Evolutionary conservation across 2,329 filamentous ascomycete species (phyloP).

Genomic region (Cladosporium sp.): DNA sequence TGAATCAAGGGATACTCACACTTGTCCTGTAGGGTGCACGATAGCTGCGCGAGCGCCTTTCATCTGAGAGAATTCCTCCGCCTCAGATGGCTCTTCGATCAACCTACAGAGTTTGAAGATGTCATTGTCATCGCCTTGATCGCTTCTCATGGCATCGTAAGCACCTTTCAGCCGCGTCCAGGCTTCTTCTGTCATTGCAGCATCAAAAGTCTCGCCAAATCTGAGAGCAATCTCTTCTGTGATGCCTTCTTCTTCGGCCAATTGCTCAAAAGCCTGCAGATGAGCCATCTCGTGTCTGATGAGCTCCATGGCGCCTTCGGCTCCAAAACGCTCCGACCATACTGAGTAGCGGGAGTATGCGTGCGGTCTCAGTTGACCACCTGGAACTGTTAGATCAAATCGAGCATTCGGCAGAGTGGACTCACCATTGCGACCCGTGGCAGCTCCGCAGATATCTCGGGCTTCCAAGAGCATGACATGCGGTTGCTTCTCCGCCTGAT

Average conservation of each 20-base stretch:
- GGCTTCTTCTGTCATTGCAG: conserved; percentile 36
- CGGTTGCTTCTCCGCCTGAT: neutral
- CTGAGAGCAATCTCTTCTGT: conserved; percentile 34
- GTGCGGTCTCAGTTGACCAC: conserved; percentile 30
- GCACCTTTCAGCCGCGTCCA: conserved; percentile 33
- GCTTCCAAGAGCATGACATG: conserved; percentile 30
- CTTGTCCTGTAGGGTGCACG: conserved; percentile 33
- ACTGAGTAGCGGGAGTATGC: conserved; percentile 35
- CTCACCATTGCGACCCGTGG: conserved; percentile 31
- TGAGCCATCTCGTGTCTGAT: conserved; percentile 31
- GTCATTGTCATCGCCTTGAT: conserved; percentile 34
- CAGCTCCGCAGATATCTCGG: conserved; percentile 30
- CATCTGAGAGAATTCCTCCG: conserved; percentile 36
- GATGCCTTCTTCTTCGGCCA: conserved; percentile 27
- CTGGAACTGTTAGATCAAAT: conserved; percentile 7
- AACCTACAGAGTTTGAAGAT: conserved; percentile 29
- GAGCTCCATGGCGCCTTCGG: conserved; percentile 33
- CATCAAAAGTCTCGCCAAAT: conserved; percentile 38
- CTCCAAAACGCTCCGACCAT: conserved; percentile 33
- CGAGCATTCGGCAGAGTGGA: too few relatives aligned
- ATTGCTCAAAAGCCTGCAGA: conserved; percentile 26
- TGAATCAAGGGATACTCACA: conserved; percentile 20
- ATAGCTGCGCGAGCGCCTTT: conserved; percentile 33
- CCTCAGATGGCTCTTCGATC: conserved; percentile 27
- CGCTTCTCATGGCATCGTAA: conserved; percentile 31